Percentiles rank a stretch among this genome's conserved stretches.
Conservation (phyloP, 225 moss, liverwort and hornwort species). For the Ulota crispa region DNA sequence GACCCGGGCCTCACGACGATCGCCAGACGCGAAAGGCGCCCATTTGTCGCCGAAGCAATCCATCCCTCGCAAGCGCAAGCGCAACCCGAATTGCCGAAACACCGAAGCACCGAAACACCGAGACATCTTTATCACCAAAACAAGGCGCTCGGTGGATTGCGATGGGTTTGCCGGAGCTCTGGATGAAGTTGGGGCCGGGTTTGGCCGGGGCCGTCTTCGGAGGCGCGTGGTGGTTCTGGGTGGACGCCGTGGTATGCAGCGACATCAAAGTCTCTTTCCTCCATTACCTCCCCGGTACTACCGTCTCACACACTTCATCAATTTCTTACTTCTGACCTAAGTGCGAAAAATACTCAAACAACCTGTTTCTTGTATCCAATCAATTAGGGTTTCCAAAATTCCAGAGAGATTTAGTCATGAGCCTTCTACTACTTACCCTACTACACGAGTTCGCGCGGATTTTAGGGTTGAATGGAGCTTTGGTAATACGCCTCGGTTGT, state of each 20-base stretch:
- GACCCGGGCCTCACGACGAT: not conserved
- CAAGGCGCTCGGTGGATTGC: not conserved
- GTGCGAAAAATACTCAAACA: not conserved
- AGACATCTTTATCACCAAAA: too few species aligned
- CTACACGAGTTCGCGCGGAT: too few species aligned
- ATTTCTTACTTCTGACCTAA: too few species aligned
- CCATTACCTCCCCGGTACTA: constrained; percentile 81
- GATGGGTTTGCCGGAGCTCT: constrained; percentile 76
- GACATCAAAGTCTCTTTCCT: constrained; percentile 70
- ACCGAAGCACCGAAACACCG: not conserved
- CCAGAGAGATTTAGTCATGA: not conserved
- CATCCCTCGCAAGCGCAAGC: not conserved
- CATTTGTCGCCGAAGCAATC: not conserved
- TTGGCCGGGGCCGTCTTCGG: constrained; percentile 92
- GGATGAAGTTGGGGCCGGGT: constrained; percentile 73
- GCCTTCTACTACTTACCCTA: not conserved
- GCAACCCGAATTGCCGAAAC: not conserved
- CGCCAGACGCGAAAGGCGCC: not conserved
- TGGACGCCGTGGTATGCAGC: constrained; percentile 96
- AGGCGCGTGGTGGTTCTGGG: constrained; percentile 97
- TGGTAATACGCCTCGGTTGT: not conserved
- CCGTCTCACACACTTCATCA: too few species aligned
- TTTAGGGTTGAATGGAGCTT: not conserved
- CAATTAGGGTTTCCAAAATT: constrained; percentile 15
- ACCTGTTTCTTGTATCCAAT: not conserved